These are phyloP conservation scores for Bullera alba DNA, from an alignment of 768 basidiomycete species.

Conservation along the genomic window DNA sequence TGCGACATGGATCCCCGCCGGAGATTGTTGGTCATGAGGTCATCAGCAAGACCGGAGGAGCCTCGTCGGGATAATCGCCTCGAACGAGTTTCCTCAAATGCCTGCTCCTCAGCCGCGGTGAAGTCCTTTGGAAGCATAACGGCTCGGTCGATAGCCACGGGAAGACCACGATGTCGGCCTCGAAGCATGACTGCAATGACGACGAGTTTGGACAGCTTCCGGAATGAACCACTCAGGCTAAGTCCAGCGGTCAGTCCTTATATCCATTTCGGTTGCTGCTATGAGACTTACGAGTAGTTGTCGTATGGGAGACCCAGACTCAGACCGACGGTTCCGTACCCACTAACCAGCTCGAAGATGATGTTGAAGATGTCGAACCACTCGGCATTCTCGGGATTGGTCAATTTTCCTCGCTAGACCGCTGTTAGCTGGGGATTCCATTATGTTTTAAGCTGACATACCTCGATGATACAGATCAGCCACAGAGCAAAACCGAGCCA, in stretches of 20 bases:
- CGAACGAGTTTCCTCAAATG: constrained; percentile 39
- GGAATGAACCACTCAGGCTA: constrained; percentile 72
- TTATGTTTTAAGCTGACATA: constrained; percentile 40
- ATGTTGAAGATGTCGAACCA: constrained; percentile 85
- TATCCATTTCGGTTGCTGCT: not conserved
- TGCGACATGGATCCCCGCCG: not conserved
- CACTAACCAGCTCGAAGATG: constrained; percentile 43
- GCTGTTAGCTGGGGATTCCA: not conserved
- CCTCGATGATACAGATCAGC: constrained; percentile 88
- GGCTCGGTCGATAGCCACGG: constrained; percentile 45
- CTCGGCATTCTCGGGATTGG: constrained; percentile 51
- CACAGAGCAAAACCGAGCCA: constrained; percentile 82
- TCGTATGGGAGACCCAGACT: constrained; percentile 76
- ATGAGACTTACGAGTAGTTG: constrained; percentile 9
- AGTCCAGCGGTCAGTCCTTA: not conserved
- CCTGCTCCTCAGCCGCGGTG: constrained; percentile 40
- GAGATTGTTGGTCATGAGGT: not conserved
- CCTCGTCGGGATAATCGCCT: constrained; percentile 27
- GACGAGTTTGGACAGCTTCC: constrained; percentile 77
- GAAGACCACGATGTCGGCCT: constrained; percentile 72
- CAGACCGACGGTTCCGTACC: constrained; percentile 59
- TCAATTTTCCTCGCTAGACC: constrained; percentile 57
- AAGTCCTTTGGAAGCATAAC: constrained; percentile 46
- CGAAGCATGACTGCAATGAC: constrained; percentile 85
- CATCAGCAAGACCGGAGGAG: not conserved